These are phyloP conservation scores for Neurospora tetrasperma DNA, from an alignment of 495 filamentous ascomycete genomes.

Conservation along the genomic window DNA sequence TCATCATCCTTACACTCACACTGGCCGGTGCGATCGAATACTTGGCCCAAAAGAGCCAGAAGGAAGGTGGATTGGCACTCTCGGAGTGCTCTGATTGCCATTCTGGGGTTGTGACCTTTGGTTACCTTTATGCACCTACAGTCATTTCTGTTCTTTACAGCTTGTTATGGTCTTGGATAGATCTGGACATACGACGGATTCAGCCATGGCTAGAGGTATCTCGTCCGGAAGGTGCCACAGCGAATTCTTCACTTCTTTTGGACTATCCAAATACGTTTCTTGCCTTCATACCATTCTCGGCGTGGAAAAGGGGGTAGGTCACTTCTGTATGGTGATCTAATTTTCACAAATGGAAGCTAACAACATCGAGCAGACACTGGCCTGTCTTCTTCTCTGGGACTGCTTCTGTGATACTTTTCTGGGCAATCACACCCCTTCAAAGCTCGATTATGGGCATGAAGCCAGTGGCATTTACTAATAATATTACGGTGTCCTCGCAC, in stretches of 20 bases:
- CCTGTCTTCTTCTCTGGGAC: background rate
- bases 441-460: background rate
- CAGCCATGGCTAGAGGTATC: conserved; percentile 41
- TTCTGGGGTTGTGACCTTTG: conserved; percentile 15
- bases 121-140: conserved; percentile 31
- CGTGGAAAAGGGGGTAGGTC: conserved; percentile 24
- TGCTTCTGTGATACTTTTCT: background rate
- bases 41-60: conserved; percentile 14
- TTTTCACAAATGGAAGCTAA: no score
- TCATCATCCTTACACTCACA: conserved; percentile 15
- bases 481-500: background rate
- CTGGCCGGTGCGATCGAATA: conserved; percentile 24
- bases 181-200: conserved; percentile 36
- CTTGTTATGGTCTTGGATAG: conserved; percentile 36
- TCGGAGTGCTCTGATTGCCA: conserved; percentile 15
- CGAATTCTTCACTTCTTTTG: conserved; percentile 30
- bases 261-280: conserved; percentile 42
- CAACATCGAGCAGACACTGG: background rate
- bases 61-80: conserved; percentile 29
- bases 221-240: conserved; percentile 26
- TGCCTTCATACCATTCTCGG: conserved; percentile 33
- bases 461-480: background rate
- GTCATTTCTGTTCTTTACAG: conserved; percentile 34
- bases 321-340: no score
- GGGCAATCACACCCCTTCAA: background rate